Conservation (phyloP, 2,329 filamentous ascomycete species). For the Hyphodiscus sp. region DNA sequence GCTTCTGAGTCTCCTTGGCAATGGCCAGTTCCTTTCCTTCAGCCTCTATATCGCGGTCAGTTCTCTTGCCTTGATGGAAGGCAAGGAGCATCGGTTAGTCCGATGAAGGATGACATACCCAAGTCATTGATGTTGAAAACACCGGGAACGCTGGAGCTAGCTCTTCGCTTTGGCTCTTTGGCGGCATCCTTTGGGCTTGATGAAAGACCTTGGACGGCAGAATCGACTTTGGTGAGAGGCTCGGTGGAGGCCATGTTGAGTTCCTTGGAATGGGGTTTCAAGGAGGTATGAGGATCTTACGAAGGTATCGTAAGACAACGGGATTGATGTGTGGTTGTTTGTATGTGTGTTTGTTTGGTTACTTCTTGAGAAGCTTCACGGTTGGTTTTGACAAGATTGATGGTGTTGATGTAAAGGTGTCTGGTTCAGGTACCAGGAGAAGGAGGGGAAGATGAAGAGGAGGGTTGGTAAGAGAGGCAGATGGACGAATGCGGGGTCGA, state of each 20-base stretch:
- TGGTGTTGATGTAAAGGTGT: constrained; percentile 1
- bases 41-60: constrained; percentile 50
- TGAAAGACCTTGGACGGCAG: constrained; percentile 74
- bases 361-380: background rate
- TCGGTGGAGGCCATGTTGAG: constrained; percentile 46
- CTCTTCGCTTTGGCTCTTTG: constrained; percentile 61
- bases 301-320: background rate
- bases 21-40: constrained; percentile 66
- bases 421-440: constrained; percentile 22
- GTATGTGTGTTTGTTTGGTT: background rate
- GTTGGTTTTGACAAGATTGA: constrained; percentile 2
- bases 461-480: background rate
- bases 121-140: constrained; percentile 81
- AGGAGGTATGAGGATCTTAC: background rate
- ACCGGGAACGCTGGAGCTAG: constrained; percentile 66
- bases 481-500: background rate
- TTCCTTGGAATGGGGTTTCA: background rate
- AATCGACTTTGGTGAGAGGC: constrained; percentile 82
- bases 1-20: constrained; percentile 76
- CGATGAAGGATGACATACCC: constrained; percentile 48
- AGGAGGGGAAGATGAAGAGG: constrained; percentile 1
- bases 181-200: constrained; percentile 59
- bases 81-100: constrained; percentile 2
- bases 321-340: background rate
- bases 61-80: constrained; percentile 7